phyloP scores from a whole-genome alignment of 805 yeast genomes.

The Teunomyces tritomae region DNA sequence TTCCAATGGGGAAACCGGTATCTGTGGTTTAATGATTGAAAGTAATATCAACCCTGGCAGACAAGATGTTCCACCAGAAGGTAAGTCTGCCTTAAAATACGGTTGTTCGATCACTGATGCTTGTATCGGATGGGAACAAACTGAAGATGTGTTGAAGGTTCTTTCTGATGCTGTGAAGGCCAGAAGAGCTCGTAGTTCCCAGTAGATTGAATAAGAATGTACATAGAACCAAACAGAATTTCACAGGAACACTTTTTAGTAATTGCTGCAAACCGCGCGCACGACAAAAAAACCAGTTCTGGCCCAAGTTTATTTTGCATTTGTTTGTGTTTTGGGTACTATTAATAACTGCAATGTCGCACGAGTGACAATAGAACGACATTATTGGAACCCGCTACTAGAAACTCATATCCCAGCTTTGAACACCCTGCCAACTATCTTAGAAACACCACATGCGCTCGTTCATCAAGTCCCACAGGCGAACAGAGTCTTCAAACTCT shows the following conservation, averaged over 20 bases:
- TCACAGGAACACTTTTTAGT: too few species aligned
- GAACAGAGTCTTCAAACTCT: conserved; percentile 12
- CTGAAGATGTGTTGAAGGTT: conserved; percentile 65
- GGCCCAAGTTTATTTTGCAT: too few species aligned
- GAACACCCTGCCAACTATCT: not conserved
- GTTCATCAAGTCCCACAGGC: conserved; percentile 15
- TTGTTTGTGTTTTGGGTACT: not conserved
- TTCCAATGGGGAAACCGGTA: conserved; percentile 64
- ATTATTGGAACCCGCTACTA: not conserved
- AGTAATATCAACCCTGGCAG: conserved; percentile 89
- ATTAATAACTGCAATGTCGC: not conserved
- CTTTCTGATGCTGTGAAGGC: conserved; percentile 78
- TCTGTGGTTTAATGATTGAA: conserved; percentile 97
- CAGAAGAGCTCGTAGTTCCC: conserved; percentile 50
- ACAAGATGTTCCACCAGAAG: conserved; percentile 77
- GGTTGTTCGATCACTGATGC: conserved; percentile 98
- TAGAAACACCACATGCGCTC: conserved; percentile 10
- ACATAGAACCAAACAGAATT: not conserved
- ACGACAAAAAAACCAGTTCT: not conserved
- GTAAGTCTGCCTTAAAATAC: conserved; percentile 71
- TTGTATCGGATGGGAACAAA: conserved; percentile 87
- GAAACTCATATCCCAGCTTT: not conserved
- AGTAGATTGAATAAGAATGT: not conserved
- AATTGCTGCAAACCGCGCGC: not conserved
- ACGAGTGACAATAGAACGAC: not conserved